Evolutionary conservation across 2,329 filamentous ascomycete genomes (phyloP).

Genomic region (Pyrenochaeta sp.): DNA sequence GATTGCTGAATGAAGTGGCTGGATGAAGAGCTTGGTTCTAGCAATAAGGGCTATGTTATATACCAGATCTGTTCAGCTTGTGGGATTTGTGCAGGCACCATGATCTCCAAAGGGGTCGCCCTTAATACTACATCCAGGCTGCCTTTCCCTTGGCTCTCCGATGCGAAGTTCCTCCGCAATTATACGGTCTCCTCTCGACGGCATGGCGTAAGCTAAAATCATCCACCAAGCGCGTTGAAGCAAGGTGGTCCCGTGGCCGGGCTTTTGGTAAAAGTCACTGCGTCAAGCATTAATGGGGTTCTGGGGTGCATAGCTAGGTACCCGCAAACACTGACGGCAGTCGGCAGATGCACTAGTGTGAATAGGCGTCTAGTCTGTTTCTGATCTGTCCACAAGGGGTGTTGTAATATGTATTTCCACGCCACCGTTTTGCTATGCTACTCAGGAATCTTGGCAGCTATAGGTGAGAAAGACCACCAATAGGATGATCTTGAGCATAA

Average conservation of each 20-base stretch:
- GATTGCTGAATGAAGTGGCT: conserved; percentile 5
- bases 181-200: conserved; percentile 11
- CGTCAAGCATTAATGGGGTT: conserved; percentile 8
- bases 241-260: conserved; percentile 8
- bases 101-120: conserved; percentile 17
- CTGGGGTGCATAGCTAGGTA: conserved; percentile 11
- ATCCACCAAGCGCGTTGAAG: conserved; percentile 31
- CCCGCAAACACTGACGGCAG: conserved; percentile 8
- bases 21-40: neutral
- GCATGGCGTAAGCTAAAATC: conserved; percentile 8
- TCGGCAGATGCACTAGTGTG: conserved; percentile 9
- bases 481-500: conserved; percentile 17
- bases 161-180: conserved; percentile 21
- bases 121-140: conserved; percentile 25
- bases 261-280: conserved; percentile 1
- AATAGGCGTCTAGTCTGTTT: conserved; percentile 10
- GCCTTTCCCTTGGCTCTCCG: conserved; percentile 12
- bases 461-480: conserved; percentile 31
- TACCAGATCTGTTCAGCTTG: conserved; percentile 7
- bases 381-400: conserved; percentile 6
- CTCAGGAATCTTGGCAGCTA: conserved; percentile 25
- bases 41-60: conserved; percentile 10
- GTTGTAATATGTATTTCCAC: conserved; percentile 21
- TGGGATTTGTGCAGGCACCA: conserved; percentile 10
- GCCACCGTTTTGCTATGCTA: conserved; percentile 22